phyloP scores from a whole-genome alignment of 306 rosid genomes.

The Comarum palustre region DNA sequence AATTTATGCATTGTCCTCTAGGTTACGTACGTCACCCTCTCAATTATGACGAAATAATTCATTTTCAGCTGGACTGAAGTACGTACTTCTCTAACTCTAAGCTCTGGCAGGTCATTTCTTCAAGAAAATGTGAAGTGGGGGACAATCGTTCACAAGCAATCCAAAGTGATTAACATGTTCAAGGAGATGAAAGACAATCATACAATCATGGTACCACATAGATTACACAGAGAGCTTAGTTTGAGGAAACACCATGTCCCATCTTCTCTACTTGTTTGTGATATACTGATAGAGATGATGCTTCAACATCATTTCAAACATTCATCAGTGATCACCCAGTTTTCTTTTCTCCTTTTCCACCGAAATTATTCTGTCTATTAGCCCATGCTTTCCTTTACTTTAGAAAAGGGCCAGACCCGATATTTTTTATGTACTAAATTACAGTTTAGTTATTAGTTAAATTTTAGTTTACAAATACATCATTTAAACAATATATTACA shows the following conservation, averaged over 20 bases:
- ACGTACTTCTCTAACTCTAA: not conserved
- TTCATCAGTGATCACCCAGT: slow-evolving; percentile 31
- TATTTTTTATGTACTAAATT: too few relatives aligned
- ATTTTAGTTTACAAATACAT: too few relatives aligned
- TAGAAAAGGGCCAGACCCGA: too few relatives aligned
- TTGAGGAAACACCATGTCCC: slow-evolving; percentile 65
- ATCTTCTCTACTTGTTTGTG: slow-evolving; percentile 38
- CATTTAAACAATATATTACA: too few relatives aligned
- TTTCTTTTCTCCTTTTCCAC: not conserved
- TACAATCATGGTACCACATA: slow-evolving; percentile 43
- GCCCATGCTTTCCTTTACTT: slow-evolving; percentile 41
- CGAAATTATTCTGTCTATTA: slow-evolving; percentile 44
- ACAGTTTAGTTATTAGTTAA: too few relatives aligned
- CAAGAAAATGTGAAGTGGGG: slow-evolving; percentile 16
- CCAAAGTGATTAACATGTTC: slow-evolving; percentile 42
- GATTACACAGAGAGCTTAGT: slow-evolving; percentile 30
- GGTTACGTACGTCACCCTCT: not conserved
- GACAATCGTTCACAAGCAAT: slow-evolving; percentile 38
- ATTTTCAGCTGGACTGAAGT: not conserved
- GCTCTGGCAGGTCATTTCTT: slow-evolving; percentile 5
- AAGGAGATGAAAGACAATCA: slow-evolving; percentile 46
- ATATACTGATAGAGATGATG: slow-evolving; percentile 35
- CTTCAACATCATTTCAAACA: slow-evolving; percentile 42
- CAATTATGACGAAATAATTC: not conserved
- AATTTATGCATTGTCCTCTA: not conserved